These are phyloP conservation scores for Globisporangium radiosum DNA, from an alignment of 352 stramenopile genomes.

Conservation along the genomic window DNA sequence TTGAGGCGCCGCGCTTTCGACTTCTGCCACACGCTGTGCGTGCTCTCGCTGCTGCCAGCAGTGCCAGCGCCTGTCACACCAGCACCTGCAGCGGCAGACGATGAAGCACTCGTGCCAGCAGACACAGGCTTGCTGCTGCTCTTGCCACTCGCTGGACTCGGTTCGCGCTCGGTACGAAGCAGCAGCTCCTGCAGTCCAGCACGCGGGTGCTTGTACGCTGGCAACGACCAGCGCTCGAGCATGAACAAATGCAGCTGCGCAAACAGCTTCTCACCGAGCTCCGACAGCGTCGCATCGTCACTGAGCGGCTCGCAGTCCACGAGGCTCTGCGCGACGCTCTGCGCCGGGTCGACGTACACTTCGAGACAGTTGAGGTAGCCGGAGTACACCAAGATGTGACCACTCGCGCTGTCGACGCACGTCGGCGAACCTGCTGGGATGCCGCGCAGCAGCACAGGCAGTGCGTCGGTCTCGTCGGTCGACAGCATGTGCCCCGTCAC, in stretches of 20 bases:
- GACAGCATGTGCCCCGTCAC: conserved; percentile 25
- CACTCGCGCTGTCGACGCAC: conserved; percentile 35
- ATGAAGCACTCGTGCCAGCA: not conserved
- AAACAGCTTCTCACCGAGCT: conserved; percentile 27
- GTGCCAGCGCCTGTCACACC: not conserved
- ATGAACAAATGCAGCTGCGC: conserved; percentile 25
- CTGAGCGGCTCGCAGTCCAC: conserved; percentile 1
- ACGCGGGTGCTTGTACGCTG: conserved; percentile 34
- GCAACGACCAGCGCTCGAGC: conserved; percentile 30
- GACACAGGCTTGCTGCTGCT: not conserved
- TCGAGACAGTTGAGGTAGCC: conserved; percentile 66
- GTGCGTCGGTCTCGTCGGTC: conserved; percentile 15
- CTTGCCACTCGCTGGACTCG: conserved; percentile 3
- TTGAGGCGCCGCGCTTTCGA: conserved; percentile 43
- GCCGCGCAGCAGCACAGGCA: conserved; percentile 45
- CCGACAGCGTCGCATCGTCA: conserved; percentile 12
- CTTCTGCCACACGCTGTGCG: conserved; percentile 19
- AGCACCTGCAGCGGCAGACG: no score
- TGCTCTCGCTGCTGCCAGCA: not conserved
- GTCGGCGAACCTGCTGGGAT: conserved; percentile 58
- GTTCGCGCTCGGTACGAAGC: conserved; percentile 28
- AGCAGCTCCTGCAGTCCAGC: conserved; percentile 49
- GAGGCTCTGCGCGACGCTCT: conserved; percentile 1
- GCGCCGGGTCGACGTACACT: conserved; percentile 30
- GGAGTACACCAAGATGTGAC: conserved; percentile 61